Evolutionary conservation across 345 rosid genomes (phyloP), one percentile per base, ranked within the genome.

Genomic region (Salix arbutifolia): DNA sequence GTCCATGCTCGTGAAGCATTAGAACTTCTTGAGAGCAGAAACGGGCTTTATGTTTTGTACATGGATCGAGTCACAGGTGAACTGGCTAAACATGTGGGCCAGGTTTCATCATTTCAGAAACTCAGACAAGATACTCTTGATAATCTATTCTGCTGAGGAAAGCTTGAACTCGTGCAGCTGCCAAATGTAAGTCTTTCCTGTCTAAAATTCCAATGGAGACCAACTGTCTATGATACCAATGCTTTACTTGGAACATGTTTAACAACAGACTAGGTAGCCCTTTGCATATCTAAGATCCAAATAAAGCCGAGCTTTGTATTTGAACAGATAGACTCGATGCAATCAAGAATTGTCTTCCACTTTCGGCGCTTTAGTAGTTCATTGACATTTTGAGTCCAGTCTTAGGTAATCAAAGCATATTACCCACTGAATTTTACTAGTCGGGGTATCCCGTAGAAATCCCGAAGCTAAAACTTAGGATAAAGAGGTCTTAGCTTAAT

Each of bases 11-110:
- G 87, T 76, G 89, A 92, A 85, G 88, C 93, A 52, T 72, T 86
- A 46, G 87, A 83, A 69, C 85, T 86, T 50, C 72, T 91, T 87
- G 98, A 94, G 76, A 89, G 76, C 84, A 89, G 97, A 83, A 91
- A 85, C 35, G 92, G 92, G 73, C 88, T 96, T 48, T 90, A 93
- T 76, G 84, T 83, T 70, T 83, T 86, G 7, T 92, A 90, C 92
- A 87, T 93, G 91, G 99, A 96, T 80, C 88, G 95, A 72, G 84
- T 93, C 74, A 76, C 80, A 0, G 93, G 93, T 73, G 85, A 81
- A 76, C 86, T 96, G 86, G 88, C 90, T 42, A 91, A 84, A 80
- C 85, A 79, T 69, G 80, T 90, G 56, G 85, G 85, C 66, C 92
- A 85, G 76, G 78, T 78, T 82, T 65, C 93, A 30, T 77, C 85